A percentile compares a stretch with the other conserved stretches of the same genome.
Conservation (phyloP, 164 flowering plant species). For the Magnolia changhungtana region DNA sequence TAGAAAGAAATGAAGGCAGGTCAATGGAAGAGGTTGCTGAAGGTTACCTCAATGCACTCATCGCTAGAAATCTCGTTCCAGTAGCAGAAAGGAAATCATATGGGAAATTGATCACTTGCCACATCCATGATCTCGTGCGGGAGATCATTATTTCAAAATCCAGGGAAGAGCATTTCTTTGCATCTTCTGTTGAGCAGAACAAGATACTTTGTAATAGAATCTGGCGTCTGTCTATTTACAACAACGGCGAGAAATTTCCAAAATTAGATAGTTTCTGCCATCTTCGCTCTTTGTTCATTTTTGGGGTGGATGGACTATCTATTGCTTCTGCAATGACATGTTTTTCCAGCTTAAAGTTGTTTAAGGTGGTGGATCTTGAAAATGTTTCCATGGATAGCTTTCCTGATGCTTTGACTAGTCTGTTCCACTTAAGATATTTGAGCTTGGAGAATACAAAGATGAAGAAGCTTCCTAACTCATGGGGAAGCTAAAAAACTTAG, state of each 20-base stretch:
- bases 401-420: neutral
- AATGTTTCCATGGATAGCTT: neutral
- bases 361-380: slow-evolving; percentile 8
- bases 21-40: slow-evolving; percentile 17
- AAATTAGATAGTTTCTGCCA: neutral
- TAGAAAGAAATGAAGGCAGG: neutral
- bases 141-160: slow-evolving; percentile 9
- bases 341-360: neutral
- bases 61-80: slow-evolving; percentile 1
- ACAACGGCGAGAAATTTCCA: neutral
- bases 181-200: neutral
- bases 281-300: slow-evolving; percentile 1
- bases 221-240: slow-evolving; percentile 27
- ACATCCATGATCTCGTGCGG: slow-evolving; percentile 15
- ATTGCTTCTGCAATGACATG: neutral
- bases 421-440: slow-evolving; percentile 7
- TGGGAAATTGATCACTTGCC: slow-evolving; percentile 10
- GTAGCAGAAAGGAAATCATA: neutral
- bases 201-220: slow-evolving; percentile 3
- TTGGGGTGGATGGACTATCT: neutral
- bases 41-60: slow-evolving; percentile 3
- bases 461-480: slow-evolving; percentile 5
- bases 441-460: slow-evolving; percentile 10
- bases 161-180: slow-evolving; percentile 3
- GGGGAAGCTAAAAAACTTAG: slow-evolving; percentile 9